Evolutionary conservation across 2,329 filamentous ascomycete genomes (phyloP), one percentile per base, ranked within the genome.

Genomic region (Paraphaeosphaeria sporulosa): DNA sequence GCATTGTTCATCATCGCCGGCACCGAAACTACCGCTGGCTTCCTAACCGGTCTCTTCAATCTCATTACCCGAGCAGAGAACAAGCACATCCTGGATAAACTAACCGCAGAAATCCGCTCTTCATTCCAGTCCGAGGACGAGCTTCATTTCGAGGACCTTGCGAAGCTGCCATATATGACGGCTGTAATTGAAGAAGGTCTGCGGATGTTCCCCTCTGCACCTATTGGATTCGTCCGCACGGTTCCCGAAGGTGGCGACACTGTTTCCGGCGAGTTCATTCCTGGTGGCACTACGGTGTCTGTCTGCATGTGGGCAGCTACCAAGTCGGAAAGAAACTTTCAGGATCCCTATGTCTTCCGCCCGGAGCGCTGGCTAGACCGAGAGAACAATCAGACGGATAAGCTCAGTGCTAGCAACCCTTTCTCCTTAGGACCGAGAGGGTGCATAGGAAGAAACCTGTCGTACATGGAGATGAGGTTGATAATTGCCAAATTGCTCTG

Each of bases 181-280:
- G 69, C 66, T 8, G 62, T 65, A 38, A 59, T 70, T 12, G 62
- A 66, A 32, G 69, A 71, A 60, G 78, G 74, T 4, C 64, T 82
- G 0, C 72, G 80, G 19, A 67, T 70, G 54, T 68, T 63, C 43
- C 67, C 67, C 4, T 60, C 65, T 2, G 63, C 60, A 7, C 66
- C 69, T 10, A 61, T 64, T 36, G 62, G 61, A 34, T 64, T 64
- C 25, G 40, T 59, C 7, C 62, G 67, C 27, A 60, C 50, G 15
- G 64, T 69, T 6, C 69, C 65, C 8, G 25, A 46, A 7, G 64
- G 64, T 17, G 66, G 69, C 7, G 69, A 66, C 19, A 65, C 63
- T 7, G 55, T 70, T 7, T 48, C 15, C 25, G 64, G 66, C 2
- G 55, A 68, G 21, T 65, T 58, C 30, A 32, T 71, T 21, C 67